A percentile compares a stretch with the other conserved stretches of the same genome.
Evolutionary conservation across 306 rosid genomes (phyloP).

Genomic region (Cucurbita maxima): DNA sequence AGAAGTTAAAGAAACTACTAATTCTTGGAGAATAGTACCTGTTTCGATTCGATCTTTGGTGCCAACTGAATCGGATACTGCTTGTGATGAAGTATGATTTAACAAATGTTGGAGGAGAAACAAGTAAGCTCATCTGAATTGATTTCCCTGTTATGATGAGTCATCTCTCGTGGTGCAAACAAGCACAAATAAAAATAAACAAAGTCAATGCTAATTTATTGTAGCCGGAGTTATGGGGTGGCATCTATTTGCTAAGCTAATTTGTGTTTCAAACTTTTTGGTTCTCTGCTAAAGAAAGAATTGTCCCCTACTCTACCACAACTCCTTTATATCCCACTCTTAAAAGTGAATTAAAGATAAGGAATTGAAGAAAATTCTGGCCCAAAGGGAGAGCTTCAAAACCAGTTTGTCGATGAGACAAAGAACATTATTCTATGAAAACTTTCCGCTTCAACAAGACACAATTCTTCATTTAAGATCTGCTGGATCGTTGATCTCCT

Average conservation of each 20-base stretch:
- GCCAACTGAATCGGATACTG: background rate
- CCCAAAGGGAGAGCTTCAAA: background rate
- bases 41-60: background rate
- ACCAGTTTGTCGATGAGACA: background rate
- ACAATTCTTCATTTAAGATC: constrained; percentile 18
- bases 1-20: background rate
- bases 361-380: background rate
- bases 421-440: background rate
- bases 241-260: background rate
- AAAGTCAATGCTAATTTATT: background rate
- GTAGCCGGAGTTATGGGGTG: background rate
- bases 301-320: background rate
- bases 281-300: background rate
- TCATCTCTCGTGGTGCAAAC: background rate
- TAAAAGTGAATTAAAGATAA: background rate
- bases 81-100: background rate
- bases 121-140: background rate
- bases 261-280: background rate
- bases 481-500: constrained; percentile 39
- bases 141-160: background rate
- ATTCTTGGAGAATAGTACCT: background rate
- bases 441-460: constrained; percentile 1
- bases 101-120: background rate
- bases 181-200: background rate
- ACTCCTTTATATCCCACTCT: background rate